phyloP scores from a whole-genome alignment of 2,329 filamentous ascomycete species.

The Botrytis aclada region DNA sequence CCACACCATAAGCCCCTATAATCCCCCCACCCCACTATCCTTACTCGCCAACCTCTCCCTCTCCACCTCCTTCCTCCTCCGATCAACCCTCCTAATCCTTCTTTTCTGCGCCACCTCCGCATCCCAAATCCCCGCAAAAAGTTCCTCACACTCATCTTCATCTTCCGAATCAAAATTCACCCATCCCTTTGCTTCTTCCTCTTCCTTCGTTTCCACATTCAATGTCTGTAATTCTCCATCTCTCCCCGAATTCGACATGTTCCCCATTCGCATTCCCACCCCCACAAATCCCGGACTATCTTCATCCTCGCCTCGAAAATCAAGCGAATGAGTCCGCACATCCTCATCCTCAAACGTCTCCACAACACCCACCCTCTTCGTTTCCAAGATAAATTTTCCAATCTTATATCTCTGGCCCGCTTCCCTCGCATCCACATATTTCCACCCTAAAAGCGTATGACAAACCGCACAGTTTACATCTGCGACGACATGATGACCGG shows the following conservation, averaged over 20 bases:
- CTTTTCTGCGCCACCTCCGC: constrained; percentile 41
- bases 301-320: constrained; percentile 43
- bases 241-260: no score
- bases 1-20: not conserved
- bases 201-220: constrained; percentile 7
- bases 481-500: constrained; percentile 61
- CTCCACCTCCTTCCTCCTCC: constrained; percentile 14
- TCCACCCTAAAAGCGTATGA: constrained; percentile 60
- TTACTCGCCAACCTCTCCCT: constrained; percentile 21
- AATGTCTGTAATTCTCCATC: constrained; percentile 17
- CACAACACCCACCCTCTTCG: constrained; percentile 52
- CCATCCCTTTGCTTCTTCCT: constrained; percentile 51
- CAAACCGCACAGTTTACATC: constrained; percentile 60
- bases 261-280: no score
- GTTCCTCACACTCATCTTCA: constrained; percentile 64
- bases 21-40: constrained; percentile 6
- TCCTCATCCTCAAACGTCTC: constrained; percentile 52
- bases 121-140: constrained; percentile 63
- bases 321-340: constrained; percentile 18
- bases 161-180: constrained; percentile 50
- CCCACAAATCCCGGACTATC: constrained; percentile 52
- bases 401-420: constrained; percentile 62
- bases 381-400: constrained; percentile 66
- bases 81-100: constrained; percentile 27
- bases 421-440: constrained; percentile 63